These are phyloP conservation scores for Prunus yedoensis DNA, from an alignment of 331 rosid species.

Conservation along the genomic window DNA sequence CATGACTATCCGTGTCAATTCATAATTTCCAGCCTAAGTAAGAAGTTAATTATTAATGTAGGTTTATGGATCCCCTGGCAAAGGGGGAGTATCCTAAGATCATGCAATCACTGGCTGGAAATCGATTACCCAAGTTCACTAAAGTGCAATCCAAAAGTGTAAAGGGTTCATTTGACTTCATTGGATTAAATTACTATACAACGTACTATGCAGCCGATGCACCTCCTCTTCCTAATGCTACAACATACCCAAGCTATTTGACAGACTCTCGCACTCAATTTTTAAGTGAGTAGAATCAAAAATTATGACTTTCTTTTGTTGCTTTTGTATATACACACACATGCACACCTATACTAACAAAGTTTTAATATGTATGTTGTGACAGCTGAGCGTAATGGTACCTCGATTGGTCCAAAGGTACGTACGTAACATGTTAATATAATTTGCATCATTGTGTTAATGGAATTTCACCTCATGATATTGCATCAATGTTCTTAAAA, in stretches of 20 bases:
- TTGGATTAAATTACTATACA: conserved; percentile 38
- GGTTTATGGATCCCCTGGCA: conserved; percentile 42
- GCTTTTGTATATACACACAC: no score
- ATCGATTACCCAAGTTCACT: conserved; percentile 32
- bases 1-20: no score
- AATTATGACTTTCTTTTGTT: no score
- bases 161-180: conserved; percentile 32
- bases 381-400: conserved; percentile 34
- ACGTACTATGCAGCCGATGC: conserved; percentile 20
- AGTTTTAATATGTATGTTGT: background rate
- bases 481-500: background rate
- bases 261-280: background rate
- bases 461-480: background rate
- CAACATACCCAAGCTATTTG: background rate
- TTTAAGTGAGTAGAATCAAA: background rate
- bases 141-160: background rate
- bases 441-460: background rate
- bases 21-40: no score
- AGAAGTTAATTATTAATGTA: background rate
- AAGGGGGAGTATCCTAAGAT: conserved; percentile 30
- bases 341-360: background rate
- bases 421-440: background rate
- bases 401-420: conserved; percentile 39
- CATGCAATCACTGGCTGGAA: conserved; percentile 26
- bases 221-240: background rate